These are phyloP conservation scores for Lentinus tigrinus DNA, from an alignment of 768 basidiomycete genomes.

Conservation along the genomic window DNA sequence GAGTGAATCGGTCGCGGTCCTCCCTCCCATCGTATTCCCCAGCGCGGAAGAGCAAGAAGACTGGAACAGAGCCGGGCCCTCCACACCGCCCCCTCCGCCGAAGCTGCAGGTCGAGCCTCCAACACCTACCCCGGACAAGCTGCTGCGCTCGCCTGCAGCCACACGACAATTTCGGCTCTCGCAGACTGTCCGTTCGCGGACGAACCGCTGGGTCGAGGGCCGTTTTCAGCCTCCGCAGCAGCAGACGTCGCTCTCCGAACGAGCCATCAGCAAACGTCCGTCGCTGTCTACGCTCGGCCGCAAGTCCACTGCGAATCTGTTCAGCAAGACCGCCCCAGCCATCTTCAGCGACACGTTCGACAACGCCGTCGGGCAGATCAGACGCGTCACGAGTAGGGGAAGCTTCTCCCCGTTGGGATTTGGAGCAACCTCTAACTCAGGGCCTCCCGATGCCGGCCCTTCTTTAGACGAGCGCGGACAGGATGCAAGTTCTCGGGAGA, in stretches of 20 bases:
- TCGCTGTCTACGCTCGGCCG: not conserved
- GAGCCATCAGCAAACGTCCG: not conserved
- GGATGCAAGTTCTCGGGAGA: not conserved
- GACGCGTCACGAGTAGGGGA: slow-evolving; percentile 13
- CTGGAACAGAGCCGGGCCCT: slow-evolving; percentile 9
- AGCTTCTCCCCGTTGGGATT: slow-evolving; percentile 8
- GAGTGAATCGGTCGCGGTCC: not conserved
- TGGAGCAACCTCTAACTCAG: not conserved
- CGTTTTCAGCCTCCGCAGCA: slow-evolving; percentile 36
- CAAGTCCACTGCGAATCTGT: not conserved
- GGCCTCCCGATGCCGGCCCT: not conserved
- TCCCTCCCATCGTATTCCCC: not conserved
- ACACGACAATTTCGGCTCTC: slow-evolving; percentile 36
- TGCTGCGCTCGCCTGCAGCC: slow-evolving; percentile 12
- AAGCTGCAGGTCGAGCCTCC: slow-evolving; percentile 27
- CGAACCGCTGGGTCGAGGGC: slow-evolving; percentile 57
- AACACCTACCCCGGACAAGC: slow-evolving; percentile 20
- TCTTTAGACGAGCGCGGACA: not conserved
- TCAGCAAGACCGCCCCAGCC: not conserved
- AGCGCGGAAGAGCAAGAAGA: not conserved
- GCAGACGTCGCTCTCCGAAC: not conserved
- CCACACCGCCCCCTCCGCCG: slow-evolving; percentile 15
- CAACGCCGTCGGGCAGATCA: slow-evolving; percentile 20
- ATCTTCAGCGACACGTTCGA: slow-evolving; percentile 26
- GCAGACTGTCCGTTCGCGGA: slow-evolving; percentile 56